Evolutionary conservation across 352 stramenopile genomes (phyloP).

Genomic region (Blastocystis hominis): DNA sequence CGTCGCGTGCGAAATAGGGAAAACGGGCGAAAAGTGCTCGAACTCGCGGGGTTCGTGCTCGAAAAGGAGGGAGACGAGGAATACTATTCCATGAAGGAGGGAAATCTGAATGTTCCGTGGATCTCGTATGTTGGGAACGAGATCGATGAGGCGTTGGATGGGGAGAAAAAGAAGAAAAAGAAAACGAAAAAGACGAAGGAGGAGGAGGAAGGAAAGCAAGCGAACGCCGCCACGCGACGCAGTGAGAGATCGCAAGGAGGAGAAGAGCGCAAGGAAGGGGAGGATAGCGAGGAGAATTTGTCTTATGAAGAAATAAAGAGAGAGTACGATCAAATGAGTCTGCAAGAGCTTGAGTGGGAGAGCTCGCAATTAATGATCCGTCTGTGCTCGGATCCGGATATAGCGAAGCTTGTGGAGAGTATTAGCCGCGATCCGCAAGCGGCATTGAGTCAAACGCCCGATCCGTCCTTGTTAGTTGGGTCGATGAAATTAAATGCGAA

Average conservation of each 20-base stretch:
- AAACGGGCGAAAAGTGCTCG: neutral
- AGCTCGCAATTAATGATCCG: neutral
- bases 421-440: neutral
- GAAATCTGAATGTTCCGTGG: slow-evolving; percentile 47
- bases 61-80: neutral
- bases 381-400: neutral
- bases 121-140: neutral
- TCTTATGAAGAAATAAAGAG: neutral
- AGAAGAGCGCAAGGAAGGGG: neutral
- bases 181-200: neutral
- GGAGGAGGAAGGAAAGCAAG: too few species aligned
- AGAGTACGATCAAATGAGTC: neutral
- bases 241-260: neutral
- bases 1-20: neutral
- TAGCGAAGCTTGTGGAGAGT: neutral
- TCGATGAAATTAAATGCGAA: neutral
- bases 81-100: slow-evolving; percentile 19
- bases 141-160: neutral
- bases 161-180: neutral
- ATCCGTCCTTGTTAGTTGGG: neutral
- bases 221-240: too few species aligned
- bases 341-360: neutral
- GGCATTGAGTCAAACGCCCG: neutral
- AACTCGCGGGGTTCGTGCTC: neutral
- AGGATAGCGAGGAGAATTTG: neutral